These are phyloP conservation scores for Hymenoscyphus fructigenus DNA, from an alignment of 2,329 filamentous ascomycete genomes.

Conservation along the genomic window DNA sequence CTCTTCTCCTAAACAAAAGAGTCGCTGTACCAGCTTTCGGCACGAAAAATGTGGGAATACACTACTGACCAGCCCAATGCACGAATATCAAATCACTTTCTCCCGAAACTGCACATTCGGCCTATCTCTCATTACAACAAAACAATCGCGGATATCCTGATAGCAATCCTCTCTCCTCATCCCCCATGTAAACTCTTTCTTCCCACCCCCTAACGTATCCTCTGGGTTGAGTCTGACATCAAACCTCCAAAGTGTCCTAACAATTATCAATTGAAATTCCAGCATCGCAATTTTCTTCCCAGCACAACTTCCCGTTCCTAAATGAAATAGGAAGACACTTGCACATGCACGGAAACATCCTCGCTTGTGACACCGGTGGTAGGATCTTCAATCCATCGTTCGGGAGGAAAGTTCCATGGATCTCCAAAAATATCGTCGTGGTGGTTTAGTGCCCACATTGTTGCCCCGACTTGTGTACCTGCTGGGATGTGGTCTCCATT, in stretches of 20 bases:
- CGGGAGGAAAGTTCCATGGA: slow-evolving; percentile 15
- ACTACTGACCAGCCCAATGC: too few species aligned
- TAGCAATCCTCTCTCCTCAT: not conserved
- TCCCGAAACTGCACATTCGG: not conserved
- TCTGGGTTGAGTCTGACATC: not conserved
- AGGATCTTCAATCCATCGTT: slow-evolving; percentile 22
- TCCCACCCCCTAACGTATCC: not conserved
- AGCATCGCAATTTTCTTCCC: not conserved
- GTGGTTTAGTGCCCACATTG: slow-evolving; percentile 38
- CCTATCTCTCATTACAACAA: not conserved
- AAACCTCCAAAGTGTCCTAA: not conserved
- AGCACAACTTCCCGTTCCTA: not conserved
- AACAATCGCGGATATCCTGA: not conserved
- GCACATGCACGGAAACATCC: slow-evolving; percentile 7
- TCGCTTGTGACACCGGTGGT: slow-evolving; percentile 17
- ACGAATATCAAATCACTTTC: not conserved
- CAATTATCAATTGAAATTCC: not conserved
- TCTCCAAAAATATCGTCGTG: slow-evolving; percentile 38
- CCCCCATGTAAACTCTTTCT: not conserved
- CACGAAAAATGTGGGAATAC: too few species aligned
- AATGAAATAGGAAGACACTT: not conserved
- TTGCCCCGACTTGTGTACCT: slow-evolving; percentile 37
- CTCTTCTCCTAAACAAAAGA: too few species aligned
- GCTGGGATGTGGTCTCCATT: slow-evolving; percentile 33
- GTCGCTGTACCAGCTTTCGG: too few species aligned